phyloP scores from a whole-genome alignment of 2,329 filamentous ascomycete genomes.

The Alternaria rosae region DNA sequence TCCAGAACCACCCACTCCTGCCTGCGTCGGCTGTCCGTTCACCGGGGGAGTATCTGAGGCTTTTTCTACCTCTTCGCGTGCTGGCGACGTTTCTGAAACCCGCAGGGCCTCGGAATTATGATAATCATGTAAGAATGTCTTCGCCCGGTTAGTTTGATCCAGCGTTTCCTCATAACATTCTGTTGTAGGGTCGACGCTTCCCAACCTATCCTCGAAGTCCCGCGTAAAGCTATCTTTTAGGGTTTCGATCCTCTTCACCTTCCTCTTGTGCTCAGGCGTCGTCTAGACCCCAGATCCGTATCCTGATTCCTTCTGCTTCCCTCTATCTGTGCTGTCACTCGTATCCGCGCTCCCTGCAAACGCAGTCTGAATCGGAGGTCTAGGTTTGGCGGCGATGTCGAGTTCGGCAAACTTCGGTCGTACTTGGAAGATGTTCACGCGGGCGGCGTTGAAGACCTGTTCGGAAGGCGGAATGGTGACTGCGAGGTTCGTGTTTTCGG shows the following conservation, averaged over 20 bases:
- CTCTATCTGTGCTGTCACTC: slow-evolving; percentile 26
- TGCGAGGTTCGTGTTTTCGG: slow-evolving; percentile 96
- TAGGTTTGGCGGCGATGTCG: slow-evolving; percentile 55
- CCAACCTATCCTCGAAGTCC: not conserved
- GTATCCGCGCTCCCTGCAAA: slow-evolving; percentile 45
- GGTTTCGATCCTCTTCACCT: not conserved
- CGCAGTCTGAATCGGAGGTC: slow-evolving; percentile 47
- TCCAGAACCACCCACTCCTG: not conserved
- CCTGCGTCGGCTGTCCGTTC: not conserved
- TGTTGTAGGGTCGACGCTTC: not conserved
- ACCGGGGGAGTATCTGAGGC: not conserved
- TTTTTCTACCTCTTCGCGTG: not conserved
- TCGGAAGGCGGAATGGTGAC: slow-evolving; percentile 91
- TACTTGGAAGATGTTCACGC: slow-evolving; percentile 88
- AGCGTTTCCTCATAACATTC: not conserved
- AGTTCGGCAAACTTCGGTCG: slow-evolving; percentile 78
- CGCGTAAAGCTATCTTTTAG: not conserved
- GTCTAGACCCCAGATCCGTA: slow-evolving; percentile 13
- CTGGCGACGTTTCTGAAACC: not conserved
- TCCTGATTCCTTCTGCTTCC: slow-evolving; percentile 28
- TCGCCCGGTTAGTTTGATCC: not conserved
- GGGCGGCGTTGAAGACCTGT: slow-evolving; percentile 86
- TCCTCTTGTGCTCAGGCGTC: not conserved
- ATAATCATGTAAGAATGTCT: not conserved
- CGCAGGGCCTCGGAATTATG: not conserved